Evolutionary conservation across 1,284 basidiomycete genomes (phyloP), one percentile per base, ranked within the genome.

Genomic region (Hymenochaete sp.): DNA sequence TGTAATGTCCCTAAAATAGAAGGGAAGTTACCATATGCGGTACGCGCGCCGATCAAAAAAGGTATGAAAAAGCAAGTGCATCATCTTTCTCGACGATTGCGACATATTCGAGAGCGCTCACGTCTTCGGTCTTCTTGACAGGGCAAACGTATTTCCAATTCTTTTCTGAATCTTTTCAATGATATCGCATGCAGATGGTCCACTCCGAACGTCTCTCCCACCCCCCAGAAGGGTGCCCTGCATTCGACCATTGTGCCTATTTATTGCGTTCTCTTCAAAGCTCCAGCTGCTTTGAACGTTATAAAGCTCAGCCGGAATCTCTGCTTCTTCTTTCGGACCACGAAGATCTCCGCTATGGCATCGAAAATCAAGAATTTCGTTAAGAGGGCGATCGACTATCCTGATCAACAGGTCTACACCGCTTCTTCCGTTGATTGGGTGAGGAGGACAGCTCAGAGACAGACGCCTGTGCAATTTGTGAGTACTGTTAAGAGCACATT

Each of bases 381-480:
- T 22, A 84, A 83, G 63, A 70, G 68, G 40, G 53, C 77, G 35
- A 68, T 88, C 42, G 73, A 66, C 5, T 70, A 80, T 54, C 76
- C 78, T 11, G 79, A 85, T 42, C 65, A 77, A 4, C 57, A 61
- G 2, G 70, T 78, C 1, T 73, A 79, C 14, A 66, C 77, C 35
- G 64, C 84, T 41, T 72, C 79, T 16, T 66, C 70, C 26, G 62
- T 62, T 9, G 70, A 79, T 39, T 88, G 74, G 66, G 44, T 77
- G 37, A 56, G 56, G n/a, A 57, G 61, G 32, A 58, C 66, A 32
- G 55, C 48, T 33, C 52, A 52, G 8, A 57, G 73, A 50, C 79
- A 80, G 1, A 68, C 62, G 49, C 62, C 36, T 38, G 29, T 29
- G 32, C 47, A 51, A 46, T 46, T 45, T 41, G 35, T 44, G 21